Conservation (phyloP, 1,139 yeast species). For the Saccharomycopsis hybrid region DNA sequence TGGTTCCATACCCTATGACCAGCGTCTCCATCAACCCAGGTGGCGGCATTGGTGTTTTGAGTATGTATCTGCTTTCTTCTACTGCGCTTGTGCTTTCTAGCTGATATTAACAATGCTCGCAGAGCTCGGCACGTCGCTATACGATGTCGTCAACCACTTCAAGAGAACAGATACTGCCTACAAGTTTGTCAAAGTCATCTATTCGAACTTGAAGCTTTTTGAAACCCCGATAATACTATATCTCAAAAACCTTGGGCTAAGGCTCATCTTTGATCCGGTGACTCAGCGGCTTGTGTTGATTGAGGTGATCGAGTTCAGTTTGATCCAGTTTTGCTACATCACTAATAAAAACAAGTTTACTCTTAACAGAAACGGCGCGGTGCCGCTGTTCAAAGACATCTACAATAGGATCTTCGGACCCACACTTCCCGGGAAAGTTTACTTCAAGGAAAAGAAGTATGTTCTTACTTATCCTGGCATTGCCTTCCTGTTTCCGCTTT, state of each 20-base stretch:
- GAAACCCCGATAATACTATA: conserved; percentile 24
- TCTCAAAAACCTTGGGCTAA: conserved; percentile 25
- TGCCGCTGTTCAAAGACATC: conserved; percentile 36
- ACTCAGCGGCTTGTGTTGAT: conserved; percentile 42
- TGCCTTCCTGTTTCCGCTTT: conserved; percentile 12
- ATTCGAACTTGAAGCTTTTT: conserved; percentile 26
- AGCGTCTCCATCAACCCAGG: conserved; percentile 2
- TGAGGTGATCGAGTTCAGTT: conserved; percentile 34
- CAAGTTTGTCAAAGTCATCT: conserved; percentile 26
- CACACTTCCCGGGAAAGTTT: conserved; percentile 45
- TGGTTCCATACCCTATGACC: neutral
- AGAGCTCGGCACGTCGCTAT: conserved; percentile 16
- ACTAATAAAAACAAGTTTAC: conserved; percentile 31
- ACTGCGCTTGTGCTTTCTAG: neutral
- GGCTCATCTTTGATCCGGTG: conserved; percentile 37
- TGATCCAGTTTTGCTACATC: conserved; percentile 15
- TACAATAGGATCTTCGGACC: conserved; percentile 60
- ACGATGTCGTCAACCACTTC: conserved; percentile 22
- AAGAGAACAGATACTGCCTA: conserved; percentile 23
- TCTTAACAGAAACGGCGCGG: conserved; percentile 29
- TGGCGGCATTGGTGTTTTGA: conserved; percentile 2
- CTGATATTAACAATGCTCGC: neutral
- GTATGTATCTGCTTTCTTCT: conserved; percentile 3
- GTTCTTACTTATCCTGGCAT: conserved; percentile 16
- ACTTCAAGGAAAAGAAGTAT: conserved; percentile 18